These are phyloP conservation scores for Fusarium miscanthi DNA, from an alignment of 2,329 filamentous ascomycete genomes.

Conservation along the genomic window DNA sequence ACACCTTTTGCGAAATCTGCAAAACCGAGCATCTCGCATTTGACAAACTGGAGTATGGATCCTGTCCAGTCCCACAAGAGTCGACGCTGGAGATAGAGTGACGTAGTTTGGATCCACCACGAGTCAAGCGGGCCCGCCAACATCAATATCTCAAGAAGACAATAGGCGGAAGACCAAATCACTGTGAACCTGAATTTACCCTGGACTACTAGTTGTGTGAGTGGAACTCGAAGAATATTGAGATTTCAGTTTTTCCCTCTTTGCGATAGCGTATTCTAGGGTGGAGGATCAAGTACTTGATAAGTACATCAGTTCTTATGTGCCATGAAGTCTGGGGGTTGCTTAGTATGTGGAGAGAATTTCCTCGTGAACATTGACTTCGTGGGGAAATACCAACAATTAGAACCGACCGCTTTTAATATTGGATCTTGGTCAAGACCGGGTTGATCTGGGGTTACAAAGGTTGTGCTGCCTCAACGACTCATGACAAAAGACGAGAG, in stretches of 20 bases:
- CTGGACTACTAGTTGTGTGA: conserved; percentile 21
- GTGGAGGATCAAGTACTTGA: conserved; percentile 31
- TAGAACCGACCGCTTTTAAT: conserved; percentile 13
- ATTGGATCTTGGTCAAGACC: neutral
- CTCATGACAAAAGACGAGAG: conserved; percentile 2
- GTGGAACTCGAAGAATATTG: conserved; percentile 29
- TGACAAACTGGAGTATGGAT: neutral
- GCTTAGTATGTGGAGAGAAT: conserved; percentile 22
- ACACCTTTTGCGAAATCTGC: neutral
- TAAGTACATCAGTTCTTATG: conserved; percentile 15
- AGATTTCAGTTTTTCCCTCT: conserved; percentile 24
- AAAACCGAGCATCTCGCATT: neutral
- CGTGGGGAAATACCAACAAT: conserved; percentile 26
- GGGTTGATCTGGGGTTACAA: conserved; percentile 1
- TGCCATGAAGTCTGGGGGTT: conserved; percentile 3
- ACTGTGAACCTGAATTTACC: conserved; percentile 24
- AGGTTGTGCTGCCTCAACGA: neutral
- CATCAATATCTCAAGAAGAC: conserved; percentile 25
- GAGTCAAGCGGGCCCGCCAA: conserved; percentile 27
- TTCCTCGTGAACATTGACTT: conserved; percentile 18
- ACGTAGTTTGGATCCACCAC: conserved; percentile 38
- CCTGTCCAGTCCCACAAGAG: neutral
- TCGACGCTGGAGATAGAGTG: conserved; percentile 20
- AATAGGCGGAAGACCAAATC: conserved; percentile 34
- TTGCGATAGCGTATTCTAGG: conserved; percentile 16